phyloP scores from a whole-genome alignment of 2,329 filamentous ascomycete genomes.

The Aschersonia sp. region DNA sequence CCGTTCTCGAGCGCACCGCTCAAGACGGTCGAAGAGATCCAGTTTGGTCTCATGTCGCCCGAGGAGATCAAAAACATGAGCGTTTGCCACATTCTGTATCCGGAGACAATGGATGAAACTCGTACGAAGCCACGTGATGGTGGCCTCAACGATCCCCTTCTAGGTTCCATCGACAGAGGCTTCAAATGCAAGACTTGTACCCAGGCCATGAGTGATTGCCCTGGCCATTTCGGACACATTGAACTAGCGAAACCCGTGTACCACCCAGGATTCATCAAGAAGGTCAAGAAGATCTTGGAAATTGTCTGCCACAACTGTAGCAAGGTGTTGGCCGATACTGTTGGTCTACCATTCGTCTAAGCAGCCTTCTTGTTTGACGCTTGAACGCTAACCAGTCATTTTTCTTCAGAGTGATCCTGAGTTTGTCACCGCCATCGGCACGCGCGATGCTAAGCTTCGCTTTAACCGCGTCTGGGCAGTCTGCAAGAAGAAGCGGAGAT shows the following conservation, averaged over 20 bases:
- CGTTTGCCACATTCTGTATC: conserved; percentile 88
- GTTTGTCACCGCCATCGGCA: conserved; percentile 66
- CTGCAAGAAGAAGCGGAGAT: conserved; percentile 77
- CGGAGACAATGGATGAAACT: conserved; percentile 98
- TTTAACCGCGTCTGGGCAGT: conserved; percentile 87
- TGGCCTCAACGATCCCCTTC: conserved; percentile 87
- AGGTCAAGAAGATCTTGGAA: conserved; percentile 98
- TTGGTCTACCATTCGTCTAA: conserved; percentile 55
- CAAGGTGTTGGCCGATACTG: conserved; percentile 93
- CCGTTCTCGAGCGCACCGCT: conserved; percentile 86
- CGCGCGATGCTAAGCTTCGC: conserved; percentile 83
- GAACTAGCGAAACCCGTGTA: conserved; percentile 94
- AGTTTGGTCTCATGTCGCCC: conserved; percentile 93
- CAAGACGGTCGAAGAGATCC: conserved; percentile 96
- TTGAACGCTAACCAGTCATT: conserved; percentile 42
- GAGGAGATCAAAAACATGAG: conserved; percentile 99
- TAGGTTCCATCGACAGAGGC: conserved; percentile 90
- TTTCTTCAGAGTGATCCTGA: conserved; percentile 61
- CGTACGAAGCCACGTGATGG: conserved; percentile 79
- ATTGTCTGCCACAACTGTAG: conserved; percentile 98
- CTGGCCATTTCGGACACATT: conserved; percentile 97
- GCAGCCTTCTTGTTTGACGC: conserved; percentile 31
- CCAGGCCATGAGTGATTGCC: conserved; percentile 89
- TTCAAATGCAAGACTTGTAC: conserved; percentile 95
- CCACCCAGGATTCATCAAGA: conserved; percentile 90